Conservation (phyloP, 2,329 filamentous ascomycete species). For the Grosmannia huntii region DNA sequence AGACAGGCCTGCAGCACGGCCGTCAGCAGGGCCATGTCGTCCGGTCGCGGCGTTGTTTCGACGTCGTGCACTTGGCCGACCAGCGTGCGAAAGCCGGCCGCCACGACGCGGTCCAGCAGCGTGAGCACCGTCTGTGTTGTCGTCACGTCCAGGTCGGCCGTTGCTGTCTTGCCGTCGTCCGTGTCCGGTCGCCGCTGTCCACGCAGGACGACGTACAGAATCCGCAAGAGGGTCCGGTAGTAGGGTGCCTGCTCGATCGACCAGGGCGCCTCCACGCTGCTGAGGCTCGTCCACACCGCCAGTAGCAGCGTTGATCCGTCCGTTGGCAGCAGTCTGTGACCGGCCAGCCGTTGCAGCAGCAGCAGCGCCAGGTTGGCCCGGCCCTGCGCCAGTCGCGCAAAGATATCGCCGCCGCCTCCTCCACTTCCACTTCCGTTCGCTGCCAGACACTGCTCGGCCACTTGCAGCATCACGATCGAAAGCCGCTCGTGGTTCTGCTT, state of each 20-base stretch:
- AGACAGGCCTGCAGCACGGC: conserved; percentile 79
- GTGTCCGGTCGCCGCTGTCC: conserved; percentile 22
- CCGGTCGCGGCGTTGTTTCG: conserved; percentile 48
- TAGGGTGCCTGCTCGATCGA: conserved; percentile 45
- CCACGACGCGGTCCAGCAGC: conserved; percentile 67
- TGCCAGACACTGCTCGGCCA: conserved; percentile 63
- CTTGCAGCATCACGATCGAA: conserved; percentile 44
- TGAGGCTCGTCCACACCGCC: conserved; percentile 38
- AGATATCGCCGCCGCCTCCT: conserved; percentile 61
- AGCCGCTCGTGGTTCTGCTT: conserved; percentile 32
- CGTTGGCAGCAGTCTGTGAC: conserved; percentile 34
- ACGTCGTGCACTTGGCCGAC: conserved; percentile 73
- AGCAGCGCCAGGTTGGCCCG: conserved; percentile 73
- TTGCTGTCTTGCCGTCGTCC: conserved; percentile 13
- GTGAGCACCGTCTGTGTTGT: conserved; percentile 57
- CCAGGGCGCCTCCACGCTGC: conserved; percentile 41
- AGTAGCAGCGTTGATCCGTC: conserved; percentile 39
- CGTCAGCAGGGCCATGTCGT: conserved; percentile 77
- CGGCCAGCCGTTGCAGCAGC: conserved; percentile 66
- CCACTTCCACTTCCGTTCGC: conserved; percentile 56
- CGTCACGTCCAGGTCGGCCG: conserved; percentile 26
- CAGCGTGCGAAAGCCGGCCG: conserved; percentile 68
- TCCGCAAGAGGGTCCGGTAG: conserved; percentile 71
- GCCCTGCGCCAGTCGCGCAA: conserved; percentile 61
- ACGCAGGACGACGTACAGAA: conserved; percentile 65